Conservation (phyloP, 257 asterid genomes). For the Solanum chilense region DNA sequence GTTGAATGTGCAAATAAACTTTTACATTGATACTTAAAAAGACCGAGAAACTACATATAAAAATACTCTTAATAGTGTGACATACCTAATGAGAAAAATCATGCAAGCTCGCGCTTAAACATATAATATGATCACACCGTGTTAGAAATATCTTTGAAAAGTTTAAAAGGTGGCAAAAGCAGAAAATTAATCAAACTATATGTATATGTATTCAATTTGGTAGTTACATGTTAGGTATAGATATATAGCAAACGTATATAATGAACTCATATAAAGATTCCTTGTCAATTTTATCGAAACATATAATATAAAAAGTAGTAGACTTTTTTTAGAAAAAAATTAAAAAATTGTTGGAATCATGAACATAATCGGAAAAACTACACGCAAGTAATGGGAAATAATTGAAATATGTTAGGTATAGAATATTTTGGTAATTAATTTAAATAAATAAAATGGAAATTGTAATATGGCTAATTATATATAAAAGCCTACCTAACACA, state of each 20-base stretch:
- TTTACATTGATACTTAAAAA: not conserved
- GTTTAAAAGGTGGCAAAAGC: not conserved
- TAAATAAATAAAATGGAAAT: not conserved
- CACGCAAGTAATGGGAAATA: not conserved
- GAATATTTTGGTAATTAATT: not conserved
- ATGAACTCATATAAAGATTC: not conserved
- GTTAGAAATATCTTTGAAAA: not conserved
- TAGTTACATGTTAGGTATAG: not conserved
- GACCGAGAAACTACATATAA: not conserved
- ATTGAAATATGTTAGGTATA: not conserved
- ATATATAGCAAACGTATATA: not conserved
- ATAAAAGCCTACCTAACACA: no score
- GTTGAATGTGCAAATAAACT: not conserved
- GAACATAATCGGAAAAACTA: not conserved
- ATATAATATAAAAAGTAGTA: not conserved
- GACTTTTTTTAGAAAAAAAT: not conserved
- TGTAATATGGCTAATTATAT: no score
- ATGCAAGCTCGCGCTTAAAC: rapidly evolving
- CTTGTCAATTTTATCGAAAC: not conserved
- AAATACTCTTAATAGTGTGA: not conserved
- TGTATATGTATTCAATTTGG: not conserved
- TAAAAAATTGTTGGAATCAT: not conserved
- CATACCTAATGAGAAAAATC: not conserved
- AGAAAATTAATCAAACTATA: not conserved
- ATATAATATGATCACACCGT: not conserved